Conservation (phyloP, 129 eudicot species). For the Pittosporum tobira region DNA sequence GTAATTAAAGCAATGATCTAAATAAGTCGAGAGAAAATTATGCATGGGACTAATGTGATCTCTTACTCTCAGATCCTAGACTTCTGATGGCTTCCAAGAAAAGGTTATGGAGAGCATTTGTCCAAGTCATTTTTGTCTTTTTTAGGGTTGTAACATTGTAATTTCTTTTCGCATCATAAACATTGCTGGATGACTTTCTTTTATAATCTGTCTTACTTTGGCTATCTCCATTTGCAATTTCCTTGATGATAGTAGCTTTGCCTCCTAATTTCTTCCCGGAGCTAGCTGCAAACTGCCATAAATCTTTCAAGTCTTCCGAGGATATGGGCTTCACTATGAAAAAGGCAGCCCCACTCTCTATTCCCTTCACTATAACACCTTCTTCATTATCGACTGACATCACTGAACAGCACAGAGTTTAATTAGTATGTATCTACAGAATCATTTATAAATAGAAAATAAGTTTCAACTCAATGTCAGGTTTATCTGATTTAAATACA, state of each 20-base stretch:
- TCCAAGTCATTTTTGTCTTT: neutral
- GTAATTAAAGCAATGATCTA: too few relatives aligned
- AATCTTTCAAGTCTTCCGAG: slow-evolving; percentile 15
- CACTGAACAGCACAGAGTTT: slow-evolving; percentile 18
- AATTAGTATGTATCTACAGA: neutral
- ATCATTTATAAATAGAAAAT: neutral
- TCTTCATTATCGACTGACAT: slow-evolving; percentile 31
- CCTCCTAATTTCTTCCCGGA: neutral
- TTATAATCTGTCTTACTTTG: neutral
- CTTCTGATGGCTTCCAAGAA: neutral
- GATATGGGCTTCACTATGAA: slow-evolving; percentile 28
- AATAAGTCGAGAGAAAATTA: too few relatives aligned
- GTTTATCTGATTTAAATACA: neutral
- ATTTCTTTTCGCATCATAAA: neutral
- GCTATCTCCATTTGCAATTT: neutral
- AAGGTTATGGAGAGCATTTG: neutral
- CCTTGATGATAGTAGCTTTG: neutral
- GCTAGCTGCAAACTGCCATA: slow-evolving; percentile 25
- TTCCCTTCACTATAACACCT: slow-evolving; percentile 11
- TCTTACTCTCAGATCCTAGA: neutral
- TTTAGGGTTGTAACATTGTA: neutral
- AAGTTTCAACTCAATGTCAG: neutral
- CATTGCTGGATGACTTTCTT: slow-evolving; percentile 3
- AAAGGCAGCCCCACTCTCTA: slow-evolving; percentile 27
- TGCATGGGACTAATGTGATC: too few relatives aligned